Conservation (phyloP, 2,329 filamentous ascomycete species). For the Neophaeococcomyces aloes region DNA sequence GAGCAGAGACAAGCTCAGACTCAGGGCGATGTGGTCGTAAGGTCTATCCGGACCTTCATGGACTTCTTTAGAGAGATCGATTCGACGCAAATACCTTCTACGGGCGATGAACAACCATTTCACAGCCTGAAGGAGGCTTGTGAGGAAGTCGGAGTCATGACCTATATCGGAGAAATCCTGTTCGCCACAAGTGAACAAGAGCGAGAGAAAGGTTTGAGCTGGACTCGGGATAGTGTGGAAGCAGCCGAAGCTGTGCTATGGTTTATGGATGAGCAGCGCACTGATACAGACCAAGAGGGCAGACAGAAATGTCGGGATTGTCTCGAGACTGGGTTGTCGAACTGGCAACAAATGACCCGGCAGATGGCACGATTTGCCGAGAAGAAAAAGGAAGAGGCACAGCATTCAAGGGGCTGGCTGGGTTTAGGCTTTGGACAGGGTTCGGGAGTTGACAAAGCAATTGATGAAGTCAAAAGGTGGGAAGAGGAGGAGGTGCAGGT, state of each 20-base stretch:
- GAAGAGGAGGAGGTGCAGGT: slow-evolving; percentile 20
- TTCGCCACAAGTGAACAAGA: slow-evolving; percentile 53
- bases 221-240: slow-evolving; percentile 83
- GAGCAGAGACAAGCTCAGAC: slow-evolving; percentile 21
- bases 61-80: slow-evolving; percentile 22
- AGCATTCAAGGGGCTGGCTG: slow-evolving; percentile 28
- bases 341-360: slow-evolving; percentile 74
- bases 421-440: slow-evolving; percentile 21
- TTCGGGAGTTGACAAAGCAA: slow-evolving; percentile 13
- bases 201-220: slow-evolving; percentile 64
- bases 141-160: slow-evolving; percentile 74
- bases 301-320: slow-evolving; percentile 64
- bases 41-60: slow-evolving; percentile 23
- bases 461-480: slow-evolving; percentile 17
- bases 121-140: slow-evolving; percentile 59
- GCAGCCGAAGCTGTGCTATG: slow-evolving; percentile 60
- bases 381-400: slow-evolving; percentile 33
- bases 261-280: slow-evolving; percentile 26
- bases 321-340: slow-evolving; percentile 61
- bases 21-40: slow-evolving; percentile 25
- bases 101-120: slow-evolving; percentile 57
- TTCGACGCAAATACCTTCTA: slow-evolving; percentile 44
- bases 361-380: slow-evolving; percentile 47
- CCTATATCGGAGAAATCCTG: slow-evolving; percentile 89
- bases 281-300: slow-evolving; percentile 24